Evolutionary conservation across 768 basidiomycete genomes (phyloP).

Genomic region (Saitozyma sp.): DNA sequence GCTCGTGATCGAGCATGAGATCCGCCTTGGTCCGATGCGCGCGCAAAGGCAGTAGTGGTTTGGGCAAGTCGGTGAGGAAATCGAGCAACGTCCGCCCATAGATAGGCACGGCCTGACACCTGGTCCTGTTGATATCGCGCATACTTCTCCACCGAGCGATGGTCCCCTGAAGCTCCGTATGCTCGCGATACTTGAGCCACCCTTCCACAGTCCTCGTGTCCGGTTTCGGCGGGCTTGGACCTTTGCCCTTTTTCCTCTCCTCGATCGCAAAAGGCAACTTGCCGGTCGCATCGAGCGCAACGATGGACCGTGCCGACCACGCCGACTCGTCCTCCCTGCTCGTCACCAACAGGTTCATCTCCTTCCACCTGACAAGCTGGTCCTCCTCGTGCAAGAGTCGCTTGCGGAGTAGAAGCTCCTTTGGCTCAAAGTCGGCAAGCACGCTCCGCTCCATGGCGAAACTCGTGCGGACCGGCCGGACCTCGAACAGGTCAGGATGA

Average conservation of each 20-base stretch:
- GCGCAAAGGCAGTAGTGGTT: constrained; percentile 27
- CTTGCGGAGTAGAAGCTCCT: constrained; percentile 51
- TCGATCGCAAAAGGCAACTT: constrained; percentile 37
- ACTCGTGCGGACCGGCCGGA: constrained; percentile 55
- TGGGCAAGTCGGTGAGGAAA: constrained; percentile 53
- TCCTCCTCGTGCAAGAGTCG: constrained; percentile 46
- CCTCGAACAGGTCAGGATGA: constrained; percentile 55
- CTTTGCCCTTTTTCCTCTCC: constrained; percentile 11
- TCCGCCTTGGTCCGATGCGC: constrained; percentile 17
- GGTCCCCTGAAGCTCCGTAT: constrained; percentile 58
- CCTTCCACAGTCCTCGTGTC: constrained; percentile 76
- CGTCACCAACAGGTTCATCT: constrained; percentile 63
- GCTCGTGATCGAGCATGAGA: constrained; percentile 24
- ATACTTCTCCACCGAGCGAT: constrained; percentile 69
- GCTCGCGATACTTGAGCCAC: constrained; percentile 61
- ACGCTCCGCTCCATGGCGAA: constrained; percentile 55
- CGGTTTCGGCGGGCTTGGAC: constrained; percentile 60
- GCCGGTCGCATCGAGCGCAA: constrained; percentile 41
- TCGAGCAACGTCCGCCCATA: constrained; percentile 50
- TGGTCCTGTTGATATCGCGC: constrained; percentile 70
- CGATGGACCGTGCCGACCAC: constrained; percentile 27
- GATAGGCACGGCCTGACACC: constrained; percentile 59
- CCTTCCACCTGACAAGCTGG: constrained; percentile 53
- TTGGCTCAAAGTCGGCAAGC: constrained; percentile 50
- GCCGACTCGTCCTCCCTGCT: constrained; percentile 60